phyloP scores from a whole-genome alignment of 208 protist species.

The Crithidia brevicula region DNA sequence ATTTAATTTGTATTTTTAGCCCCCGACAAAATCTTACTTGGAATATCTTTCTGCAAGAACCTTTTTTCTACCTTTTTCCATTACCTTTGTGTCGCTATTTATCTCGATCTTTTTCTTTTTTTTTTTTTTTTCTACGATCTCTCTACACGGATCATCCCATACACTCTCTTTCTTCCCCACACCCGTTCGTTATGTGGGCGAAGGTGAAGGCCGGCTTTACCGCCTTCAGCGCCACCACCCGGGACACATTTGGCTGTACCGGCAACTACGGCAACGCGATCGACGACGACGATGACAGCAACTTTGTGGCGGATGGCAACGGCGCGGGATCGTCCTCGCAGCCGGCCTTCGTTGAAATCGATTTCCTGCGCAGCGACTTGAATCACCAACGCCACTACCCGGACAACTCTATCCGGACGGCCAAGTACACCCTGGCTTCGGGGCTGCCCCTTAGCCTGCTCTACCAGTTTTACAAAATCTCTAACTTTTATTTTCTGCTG shows the following conservation, averaged over 20 bases:
- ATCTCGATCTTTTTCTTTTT: too few species aligned
- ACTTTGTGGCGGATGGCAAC: slow-evolving; percentile 10
- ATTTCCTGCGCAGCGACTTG: slow-evolving; percentile 55
- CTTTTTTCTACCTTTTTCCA: too few species aligned
- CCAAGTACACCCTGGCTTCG: slow-evolving; percentile 69
- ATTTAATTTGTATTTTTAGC: too few species aligned
- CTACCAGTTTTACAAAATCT: slow-evolving; percentile 90
- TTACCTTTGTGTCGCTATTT: too few species aligned
- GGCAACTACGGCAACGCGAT: slow-evolving; percentile 15
- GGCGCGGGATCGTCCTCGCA: slow-evolving; percentile 14
- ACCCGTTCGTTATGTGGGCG: neutral
- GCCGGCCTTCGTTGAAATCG: slow-evolving; percentile 48
- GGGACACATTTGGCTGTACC: slow-evolving; percentile 19
- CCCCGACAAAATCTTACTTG: too few species aligned
- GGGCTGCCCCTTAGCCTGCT: slow-evolving; percentile 73
- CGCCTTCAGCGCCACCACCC: slow-evolving; percentile 7
- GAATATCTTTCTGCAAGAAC: too few species aligned
- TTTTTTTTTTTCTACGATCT: too few species aligned
- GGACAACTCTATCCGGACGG: slow-evolving; percentile 66
- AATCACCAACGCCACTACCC: slow-evolving; percentile 55
- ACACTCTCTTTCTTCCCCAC: neutral
- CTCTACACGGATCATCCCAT: neutral
- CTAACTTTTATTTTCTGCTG: slow-evolving; percentile 95
- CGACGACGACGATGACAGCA: slow-evolving; percentile 28
- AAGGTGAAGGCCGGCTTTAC: neutral